Base-by-base conservation (phyloP, 2,329 filamentous ascomycete genomes). In the Ascochyta pisi region DNA sequence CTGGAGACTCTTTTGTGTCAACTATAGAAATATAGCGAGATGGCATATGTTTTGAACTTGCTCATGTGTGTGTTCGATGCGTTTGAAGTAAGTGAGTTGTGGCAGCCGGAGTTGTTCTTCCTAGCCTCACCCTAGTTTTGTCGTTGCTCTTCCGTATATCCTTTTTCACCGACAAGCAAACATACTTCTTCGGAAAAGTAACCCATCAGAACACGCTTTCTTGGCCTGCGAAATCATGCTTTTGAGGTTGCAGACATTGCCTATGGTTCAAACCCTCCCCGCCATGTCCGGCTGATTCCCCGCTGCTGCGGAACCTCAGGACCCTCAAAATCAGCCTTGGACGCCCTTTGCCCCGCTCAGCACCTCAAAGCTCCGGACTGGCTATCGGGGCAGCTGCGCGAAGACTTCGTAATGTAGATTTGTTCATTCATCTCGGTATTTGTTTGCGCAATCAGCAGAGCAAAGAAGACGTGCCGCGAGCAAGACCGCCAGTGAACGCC, bases 251-350 rank as follows among this genome's bases (percentile, higher is more conserved):
- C 6, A 22, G 22, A 9, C 9, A n/a, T 12, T 12, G 15, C 27
- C 23, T 48, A 37, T 10, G 22, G 35, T 10, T 23, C 19, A n/a
- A 54, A 33, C 24, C 16, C 15, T 31, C 44, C 44, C 44, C 44
- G 27, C 43, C 16, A 24, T 43, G 44, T 54, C 50, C 50, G 39
- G 50, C 44, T 54, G 50, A 44, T 54, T 54, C 6, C 29, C 50
- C 50, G 44, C 39, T 24, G 23, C 43, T 40, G 49, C 19, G 19
- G 16, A 27, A 13, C n/a, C 24, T 45, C 27, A 31, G 35, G 29
- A n/a, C 37, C 43, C 16, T 35, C 10, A 16, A 26, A 34, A 19
- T 48, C 50, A 48, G 38, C 43, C 43, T 12, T 40, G 15, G 37
- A 15, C 4, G 37, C 29, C 16, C 31, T 29, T 53, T 39, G 4